A percentile compares a stretch with the other conserved stretches of the same genome.
Conservation (phyloP, 1,139 yeast species). For the Pichia sp. region DNA sequence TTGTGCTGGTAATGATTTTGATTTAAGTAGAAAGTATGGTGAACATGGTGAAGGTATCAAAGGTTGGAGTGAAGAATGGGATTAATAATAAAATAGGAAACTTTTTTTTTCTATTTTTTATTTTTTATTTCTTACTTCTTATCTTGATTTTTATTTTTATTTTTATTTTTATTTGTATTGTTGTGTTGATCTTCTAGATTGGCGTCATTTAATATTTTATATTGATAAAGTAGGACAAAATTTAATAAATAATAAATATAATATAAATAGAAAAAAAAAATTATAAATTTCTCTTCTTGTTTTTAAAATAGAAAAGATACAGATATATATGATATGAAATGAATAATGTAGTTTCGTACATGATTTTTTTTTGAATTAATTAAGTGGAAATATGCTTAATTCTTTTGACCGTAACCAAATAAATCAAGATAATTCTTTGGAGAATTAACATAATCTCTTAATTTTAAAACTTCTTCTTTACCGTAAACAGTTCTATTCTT, state of each 20-base stretch:
- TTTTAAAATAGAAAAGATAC: too few species aligned
- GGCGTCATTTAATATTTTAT: too few species aligned
- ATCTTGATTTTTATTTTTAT: background rate
- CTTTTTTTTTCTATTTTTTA: too few species aligned
- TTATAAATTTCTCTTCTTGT: background rate
- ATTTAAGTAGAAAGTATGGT: conserved; percentile 46
- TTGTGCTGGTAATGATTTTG: conserved; percentile 41
- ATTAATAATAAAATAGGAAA: background rate
- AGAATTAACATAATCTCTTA: conserved; percentile 31
- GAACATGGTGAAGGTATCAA: conserved; percentile 52
- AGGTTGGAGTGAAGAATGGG: conserved; percentile 36
- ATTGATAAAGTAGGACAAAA: background rate
- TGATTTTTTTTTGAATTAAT: background rate
- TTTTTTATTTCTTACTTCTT: background rate
- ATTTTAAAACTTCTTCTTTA: conserved; percentile 29
- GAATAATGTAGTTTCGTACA: background rate
- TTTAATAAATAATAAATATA: background rate
- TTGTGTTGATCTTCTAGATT: too few species aligned
- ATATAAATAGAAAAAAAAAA: background rate
- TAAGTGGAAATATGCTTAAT: conserved; percentile 4
- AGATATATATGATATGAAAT: background rate
- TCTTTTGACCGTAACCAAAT: conserved; percentile 20
- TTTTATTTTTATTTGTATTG: background rate
- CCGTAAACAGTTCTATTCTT: conserved; percentile 32
- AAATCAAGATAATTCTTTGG: conserved; percentile 29